Evolutionary conservation across 108 stramenopile species (phyloP).

Genomic region (Epipyxis sp.): DNA sequence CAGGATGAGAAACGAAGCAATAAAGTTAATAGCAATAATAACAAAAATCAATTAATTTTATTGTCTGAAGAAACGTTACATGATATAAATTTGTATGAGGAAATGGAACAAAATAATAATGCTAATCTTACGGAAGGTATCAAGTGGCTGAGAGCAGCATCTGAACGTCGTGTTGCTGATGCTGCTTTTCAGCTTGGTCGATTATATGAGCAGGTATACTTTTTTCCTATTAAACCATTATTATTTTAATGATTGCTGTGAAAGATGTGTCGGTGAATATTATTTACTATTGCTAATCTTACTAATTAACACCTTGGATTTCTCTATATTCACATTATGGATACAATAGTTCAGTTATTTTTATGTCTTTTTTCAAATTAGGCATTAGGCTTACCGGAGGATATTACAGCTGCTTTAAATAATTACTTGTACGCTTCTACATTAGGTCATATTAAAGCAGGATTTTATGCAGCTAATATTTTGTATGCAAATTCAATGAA

Average conservation of each 20-base stretch:
- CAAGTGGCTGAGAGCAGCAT: not conserved
- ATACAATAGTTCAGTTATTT: too few relatives aligned
- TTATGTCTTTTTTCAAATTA: too few relatives aligned
- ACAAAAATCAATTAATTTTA: too few relatives aligned
- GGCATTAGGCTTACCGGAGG: not conserved
- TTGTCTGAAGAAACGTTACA: not conserved
- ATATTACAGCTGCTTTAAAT: not conserved
- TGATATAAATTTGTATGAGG: not conserved
- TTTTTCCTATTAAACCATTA: too few relatives aligned
- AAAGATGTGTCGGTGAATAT: too few relatives aligned
- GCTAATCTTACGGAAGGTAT: not conserved
- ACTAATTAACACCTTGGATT: too few relatives aligned
- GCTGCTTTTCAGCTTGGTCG: not conserved
- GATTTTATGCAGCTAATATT: not conserved
- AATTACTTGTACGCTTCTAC: not conserved
- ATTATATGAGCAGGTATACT: conserved; percentile 5
- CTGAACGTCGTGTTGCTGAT: not conserved
- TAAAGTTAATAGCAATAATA: too few relatives aligned
- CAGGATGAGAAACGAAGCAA: not conserved
- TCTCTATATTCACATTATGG: too few relatives aligned
- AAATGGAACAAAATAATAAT: not conserved
- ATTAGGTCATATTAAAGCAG: not conserved
- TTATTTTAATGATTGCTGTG: too few relatives aligned
- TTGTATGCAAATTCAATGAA: not conserved
- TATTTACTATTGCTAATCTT: too few relatives aligned